Conservation (phyloP, 78 protist genomes). For the Monosiga brevicollis region DNA sequence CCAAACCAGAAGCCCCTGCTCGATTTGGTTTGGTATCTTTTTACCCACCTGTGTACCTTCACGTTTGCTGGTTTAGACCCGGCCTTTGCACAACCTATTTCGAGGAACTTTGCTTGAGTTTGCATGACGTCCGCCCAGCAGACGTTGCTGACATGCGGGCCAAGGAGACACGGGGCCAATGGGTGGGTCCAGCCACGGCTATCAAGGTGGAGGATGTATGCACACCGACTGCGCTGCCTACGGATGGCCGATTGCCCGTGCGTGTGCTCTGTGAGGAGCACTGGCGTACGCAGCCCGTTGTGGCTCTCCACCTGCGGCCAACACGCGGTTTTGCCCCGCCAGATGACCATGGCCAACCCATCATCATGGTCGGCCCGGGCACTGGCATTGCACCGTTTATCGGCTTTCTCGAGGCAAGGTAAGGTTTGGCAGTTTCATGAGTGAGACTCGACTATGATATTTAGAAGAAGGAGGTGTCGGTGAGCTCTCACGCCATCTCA, state of each 20-base stretch:
- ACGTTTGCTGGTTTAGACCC: neutral
- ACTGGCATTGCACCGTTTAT: conserved; percentile 94
- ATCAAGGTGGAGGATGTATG: too few relatives aligned
- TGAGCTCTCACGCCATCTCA: neutral
- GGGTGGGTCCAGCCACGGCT: too few relatives aligned
- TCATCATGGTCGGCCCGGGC: conserved; percentile 90
- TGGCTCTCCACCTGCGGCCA: neutral
- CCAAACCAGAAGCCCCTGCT: too few relatives aligned
- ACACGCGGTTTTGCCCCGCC: conserved; percentile 29
- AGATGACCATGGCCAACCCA: conserved; percentile 34
- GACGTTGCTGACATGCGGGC: too few relatives aligned
- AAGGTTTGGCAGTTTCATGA: neutral
- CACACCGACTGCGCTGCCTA: too few relatives aligned
- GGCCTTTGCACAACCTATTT: neutral
- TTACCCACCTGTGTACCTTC: neutral
- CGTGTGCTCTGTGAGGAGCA: too few relatives aligned
- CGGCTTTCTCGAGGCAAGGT: conserved; percentile 66
- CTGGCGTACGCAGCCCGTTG: too few relatives aligned
- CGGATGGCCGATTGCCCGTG: too few relatives aligned
- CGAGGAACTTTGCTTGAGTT: neutral
- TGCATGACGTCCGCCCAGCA: too few relatives aligned
- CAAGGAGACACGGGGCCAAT: too few relatives aligned
- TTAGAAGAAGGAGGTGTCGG: neutral
- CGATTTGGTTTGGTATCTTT: too few relatives aligned
- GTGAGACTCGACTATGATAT: neutral